Conservation (phyloP, 164 flowering plant species). For the Umbellularia californica region DNA sequence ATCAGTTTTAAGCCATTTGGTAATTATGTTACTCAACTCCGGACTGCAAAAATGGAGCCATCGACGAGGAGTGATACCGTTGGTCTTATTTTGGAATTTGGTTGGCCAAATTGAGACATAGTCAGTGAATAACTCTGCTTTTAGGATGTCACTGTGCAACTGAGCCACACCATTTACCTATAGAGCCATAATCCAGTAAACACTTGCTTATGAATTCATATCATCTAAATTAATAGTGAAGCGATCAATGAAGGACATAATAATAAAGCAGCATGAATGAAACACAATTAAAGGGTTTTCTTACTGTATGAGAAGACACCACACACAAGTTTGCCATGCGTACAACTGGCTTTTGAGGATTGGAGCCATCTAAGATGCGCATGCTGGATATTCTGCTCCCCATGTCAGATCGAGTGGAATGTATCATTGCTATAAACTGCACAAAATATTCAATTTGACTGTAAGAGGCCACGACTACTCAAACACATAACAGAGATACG, state of each 20-base stretch:
- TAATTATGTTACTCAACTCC: slow-evolving; percentile 76
- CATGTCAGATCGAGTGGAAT: slow-evolving; percentile 52
- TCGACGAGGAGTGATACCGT: slow-evolving; percentile 96
- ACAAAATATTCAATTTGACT: slow-evolving; percentile 6
- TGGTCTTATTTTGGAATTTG: slow-evolving; percentile 94
- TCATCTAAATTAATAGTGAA: neutral
- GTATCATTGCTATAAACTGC: slow-evolving; percentile 71
- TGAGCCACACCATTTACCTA: slow-evolving; percentile 99
- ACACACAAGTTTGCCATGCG: slow-evolving; percentile 99
- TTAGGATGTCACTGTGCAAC: slow-evolving; percentile 89
- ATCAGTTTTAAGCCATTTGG: slow-evolving; percentile 93
- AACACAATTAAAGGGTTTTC: slow-evolving; percentile 8
- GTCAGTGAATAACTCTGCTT: slow-evolving; percentile 79
- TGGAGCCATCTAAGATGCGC: slow-evolving; percentile 66
- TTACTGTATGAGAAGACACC: slow-evolving; percentile 89
- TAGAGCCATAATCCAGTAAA: neutral
- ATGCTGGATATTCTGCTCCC: slow-evolving; percentile 58
- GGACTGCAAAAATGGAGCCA: slow-evolving; percentile 97
- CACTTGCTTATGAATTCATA: neutral
- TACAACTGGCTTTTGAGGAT: slow-evolving; percentile 90
- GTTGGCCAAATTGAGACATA: slow-evolving; percentile 94
- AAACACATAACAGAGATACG: neutral
- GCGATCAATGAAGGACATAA: neutral
- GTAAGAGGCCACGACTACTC: neutral
- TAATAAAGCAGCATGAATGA: neutral